Conservation (phyloP, 148 eudicot species). For the Vaccinium myrtillus region DNA sequence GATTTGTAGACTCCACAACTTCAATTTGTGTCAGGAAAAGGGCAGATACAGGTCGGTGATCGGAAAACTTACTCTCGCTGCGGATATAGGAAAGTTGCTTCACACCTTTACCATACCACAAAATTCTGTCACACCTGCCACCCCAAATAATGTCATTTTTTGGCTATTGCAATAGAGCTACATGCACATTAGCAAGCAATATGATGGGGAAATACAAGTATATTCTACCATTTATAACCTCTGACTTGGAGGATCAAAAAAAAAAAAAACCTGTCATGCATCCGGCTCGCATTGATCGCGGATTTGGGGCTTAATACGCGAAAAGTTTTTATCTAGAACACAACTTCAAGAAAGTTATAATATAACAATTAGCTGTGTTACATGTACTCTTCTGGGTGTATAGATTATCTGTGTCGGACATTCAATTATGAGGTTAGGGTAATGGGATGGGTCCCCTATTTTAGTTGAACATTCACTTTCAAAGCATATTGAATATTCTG, state of each 20-base stretch:
- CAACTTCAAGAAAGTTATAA: neutral
- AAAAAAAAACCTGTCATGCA: neutral
- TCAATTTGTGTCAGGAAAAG: conserved; percentile 65
- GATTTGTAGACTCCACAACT: conserved; percentile 35
- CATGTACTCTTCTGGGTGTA: neutral
- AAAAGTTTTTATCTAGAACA: neutral
- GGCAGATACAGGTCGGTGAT: conserved; percentile 91
- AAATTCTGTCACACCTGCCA: conserved; percentile 91
- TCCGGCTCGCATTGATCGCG: neutral
- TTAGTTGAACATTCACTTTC: neutral
- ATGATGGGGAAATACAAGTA: neutral
- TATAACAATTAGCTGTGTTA: neutral
- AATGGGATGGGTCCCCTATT: neutral
- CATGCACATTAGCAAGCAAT: neutral
- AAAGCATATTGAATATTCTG: neutral
- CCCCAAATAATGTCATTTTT: neutral
- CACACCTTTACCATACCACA: conserved; percentile 85
- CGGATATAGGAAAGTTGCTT: conserved; percentile 70
- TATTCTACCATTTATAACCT: conserved; percentile 11
- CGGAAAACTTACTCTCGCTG: conserved; percentile 83
- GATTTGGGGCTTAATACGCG: neutral
- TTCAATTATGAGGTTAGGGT: neutral
- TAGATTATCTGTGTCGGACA: neutral
- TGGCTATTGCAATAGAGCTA: neutral
- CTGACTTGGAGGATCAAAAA: no score